Conservation (phyloP, 2,329 filamentous ascomycete genomes). For the Rhinocladiella mackenziei region DNA sequence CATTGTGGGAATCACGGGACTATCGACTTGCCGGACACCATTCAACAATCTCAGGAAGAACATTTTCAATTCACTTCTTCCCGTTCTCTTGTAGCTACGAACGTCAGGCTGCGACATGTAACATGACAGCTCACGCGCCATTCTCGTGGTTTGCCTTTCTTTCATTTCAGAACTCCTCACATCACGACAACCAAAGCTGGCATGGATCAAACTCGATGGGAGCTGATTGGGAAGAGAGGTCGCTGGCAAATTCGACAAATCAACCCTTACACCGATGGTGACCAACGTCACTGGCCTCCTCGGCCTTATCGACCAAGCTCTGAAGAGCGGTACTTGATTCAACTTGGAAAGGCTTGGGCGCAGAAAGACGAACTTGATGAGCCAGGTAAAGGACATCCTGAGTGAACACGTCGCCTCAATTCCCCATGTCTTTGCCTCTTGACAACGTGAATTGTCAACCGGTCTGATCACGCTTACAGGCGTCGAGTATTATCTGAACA, state of each 20-base stretch:
- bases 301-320: conserved; percentile 37
- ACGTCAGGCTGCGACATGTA: no score
- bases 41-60: no score
- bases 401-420: not conserved
- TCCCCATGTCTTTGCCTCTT: not conserved
- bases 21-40: no score
- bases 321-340: conserved; percentile 46
- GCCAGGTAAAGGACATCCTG: conserved; percentile 5
- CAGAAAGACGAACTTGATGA: conserved; percentile 34
- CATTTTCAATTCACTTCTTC: no score
- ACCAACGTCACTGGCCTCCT: conserved; percentile 35
- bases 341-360: conserved; percentile 49
- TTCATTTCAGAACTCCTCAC: not conserved
- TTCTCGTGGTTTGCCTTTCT: no score
- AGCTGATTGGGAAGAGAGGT: conserved; percentile 16
- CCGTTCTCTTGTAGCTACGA: no score
- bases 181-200: not conserved
- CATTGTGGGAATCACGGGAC: no score
- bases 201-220: not conserved
- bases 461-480: conserved; percentile 32
- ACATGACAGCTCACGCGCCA: no score
- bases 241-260: conserved; percentile 17
- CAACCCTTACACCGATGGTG: conserved; percentile 39
- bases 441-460: no score
- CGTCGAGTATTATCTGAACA: conserved; percentile 49